Evolutionary conservation across 371 early-diverging fungal species (phyloP), one percentile per base, ranked within the genome.

Genomic region (Sporodiniella umbellata): DNA sequence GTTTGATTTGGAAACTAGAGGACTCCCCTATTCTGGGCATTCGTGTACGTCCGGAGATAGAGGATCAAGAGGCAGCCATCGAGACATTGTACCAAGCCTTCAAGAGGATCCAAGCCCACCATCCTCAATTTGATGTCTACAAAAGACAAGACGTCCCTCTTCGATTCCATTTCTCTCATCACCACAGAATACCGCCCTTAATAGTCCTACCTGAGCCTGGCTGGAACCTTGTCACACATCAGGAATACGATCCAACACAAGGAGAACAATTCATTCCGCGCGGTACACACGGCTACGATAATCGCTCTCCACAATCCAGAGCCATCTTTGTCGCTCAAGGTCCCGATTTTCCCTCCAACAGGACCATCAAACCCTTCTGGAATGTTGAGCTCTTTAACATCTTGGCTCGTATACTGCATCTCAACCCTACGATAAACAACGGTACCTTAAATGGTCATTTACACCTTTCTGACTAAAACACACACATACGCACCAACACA

Each of bases 211-310:
- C 91, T 3, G 81, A 87, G 39, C 53, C 76, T 10, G 89, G 84
- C 2, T 78, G 85, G 77, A 70, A 66, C 30, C 63, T 87, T 48
- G 71, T 75, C 10, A 75, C 80, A 10, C 75, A 62, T 25, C 44
- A 70, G 23, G 47, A 62, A 28, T 72, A 54, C 50, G 62, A 68
- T 51, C 51, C 68, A n/a, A 24, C 48, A n/a, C 17, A 40, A 4
- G 50, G 64, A 7, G 35, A 48, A 15, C 56, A 51, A 2, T 66
- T 57, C 42, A 47, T 54, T 3, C 73, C 78, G 5, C 56, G 65
- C 1, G 96, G 94, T 10, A 77, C 80, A 3, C 96, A 96, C 66
- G 98, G 98, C 0, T 96, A 92, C 70, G 89, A 94, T 56, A 85
- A 90, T 58, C 51, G 79, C 30, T 64, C 80, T 37, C 79, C 80